Base-by-base conservation (phyloP, 495 filamentous ascomycete genomes). In the Xylaria grammica region DNA sequence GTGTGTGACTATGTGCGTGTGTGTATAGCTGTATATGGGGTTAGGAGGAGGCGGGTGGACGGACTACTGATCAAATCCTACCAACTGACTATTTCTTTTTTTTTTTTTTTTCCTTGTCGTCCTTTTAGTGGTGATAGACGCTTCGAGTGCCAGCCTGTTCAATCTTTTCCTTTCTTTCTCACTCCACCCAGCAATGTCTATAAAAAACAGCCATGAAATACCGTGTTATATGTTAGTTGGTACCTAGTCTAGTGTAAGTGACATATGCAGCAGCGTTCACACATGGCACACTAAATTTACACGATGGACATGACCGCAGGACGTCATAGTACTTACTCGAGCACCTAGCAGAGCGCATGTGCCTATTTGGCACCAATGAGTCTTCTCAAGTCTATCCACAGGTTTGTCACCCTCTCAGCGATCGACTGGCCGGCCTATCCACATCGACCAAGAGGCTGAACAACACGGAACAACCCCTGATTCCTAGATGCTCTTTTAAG, bases 371-470 rank as follows among this genome's bases (percentile, higher is more conserved):
- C 56, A 59, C 56, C 56, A 59, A 48, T 45, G 40, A 46, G n/a
- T 48, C 44, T 36, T 46, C 56, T 34, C 17, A 58, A 44, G n/a
- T 48, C 42, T 22, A 32, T 59, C 55, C 42, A 59, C 55, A 46
- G 54, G 54, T 44, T 57, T 57, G 54, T 45, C 24, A 57, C 54
- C 42, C 49, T 51, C 11, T 51, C 24, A 26, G 19, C 27, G 15
- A 32, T 34, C 42, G 38, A 44, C 42, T 19, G 55, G 42, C 19
- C 55, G 55, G 42, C 19, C 55, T 32, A 22, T 59, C 56, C 56
- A 59, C 56, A 46, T 46, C 42, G 26, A 59, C 56, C 55, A 20
- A 19, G 42, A 59, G 56, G 56, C 56, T 59, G 40, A 59, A 59
- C 42, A 15, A 32, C 15, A 58, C 46, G 40, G 55, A 27, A 44